Percentiles rank a stretch among this genome's conserved stretches.
These are phyloP conservation scores for Aegilops longissima DNA, from an alignment of 176 grass and related monocot genomes.

Conservation along the genomic window DNA sequence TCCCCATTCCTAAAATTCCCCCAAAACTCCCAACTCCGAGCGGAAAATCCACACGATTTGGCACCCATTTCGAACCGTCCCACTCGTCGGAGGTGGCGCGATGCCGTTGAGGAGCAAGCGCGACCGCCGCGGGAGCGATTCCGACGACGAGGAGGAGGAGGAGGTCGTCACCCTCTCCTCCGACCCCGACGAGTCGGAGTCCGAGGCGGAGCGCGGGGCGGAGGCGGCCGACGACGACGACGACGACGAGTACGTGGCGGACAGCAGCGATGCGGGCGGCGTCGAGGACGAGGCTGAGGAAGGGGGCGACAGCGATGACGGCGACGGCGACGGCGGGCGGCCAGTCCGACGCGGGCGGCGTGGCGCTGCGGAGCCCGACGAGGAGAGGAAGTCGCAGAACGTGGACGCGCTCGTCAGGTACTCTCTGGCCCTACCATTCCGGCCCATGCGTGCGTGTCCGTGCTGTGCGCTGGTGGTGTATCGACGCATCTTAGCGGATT, in stretches of 20 bases:
- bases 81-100: background rate
- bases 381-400: constrained; percentile 80
- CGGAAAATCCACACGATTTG: constrained; percentile 3
- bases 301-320: constrained; percentile 25
- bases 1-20: constrained; percentile 24
- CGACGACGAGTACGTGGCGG: constrained; percentile 50
- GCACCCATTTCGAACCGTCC: constrained; percentile 21
- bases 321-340: constrained; percentile 3
- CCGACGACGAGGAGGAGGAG: constrained; percentile 44
- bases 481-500: background rate
- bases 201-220: constrained; percentile 12
- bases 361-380: constrained; percentile 19
- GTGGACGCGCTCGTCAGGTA: constrained; percentile 87
- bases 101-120: constrained; percentile 47
- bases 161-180: constrained; percentile 42
- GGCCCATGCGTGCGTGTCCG: background rate
- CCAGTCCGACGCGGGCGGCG: constrained; percentile 12
- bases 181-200: constrained; percentile 42
- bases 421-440: background rate
- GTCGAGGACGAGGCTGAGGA: constrained; percentile 37
- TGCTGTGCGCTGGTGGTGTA: constrained; percentile 8
- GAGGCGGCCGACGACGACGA: constrained; percentile 44
- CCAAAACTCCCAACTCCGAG: background rate
- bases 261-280: constrained; percentile 31
- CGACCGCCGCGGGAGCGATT: constrained; percentile 1